Evolutionary conservation across 208 protist genomes (phyloP), one percentile per base, ranked within the genome.

Genomic region (Leishmania lainsoni): DNA sequence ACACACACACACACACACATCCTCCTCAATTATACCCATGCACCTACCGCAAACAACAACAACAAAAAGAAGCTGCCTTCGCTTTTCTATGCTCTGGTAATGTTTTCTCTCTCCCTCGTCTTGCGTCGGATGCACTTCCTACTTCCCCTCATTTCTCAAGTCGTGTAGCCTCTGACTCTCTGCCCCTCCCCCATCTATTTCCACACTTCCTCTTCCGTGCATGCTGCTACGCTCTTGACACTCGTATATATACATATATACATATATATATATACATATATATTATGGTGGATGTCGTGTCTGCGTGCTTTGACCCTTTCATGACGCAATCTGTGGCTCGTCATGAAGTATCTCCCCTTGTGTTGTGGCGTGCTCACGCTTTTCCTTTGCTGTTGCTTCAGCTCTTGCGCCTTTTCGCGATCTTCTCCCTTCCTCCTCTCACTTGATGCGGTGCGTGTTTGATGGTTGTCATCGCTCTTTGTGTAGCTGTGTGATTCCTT

Each of bases 261-360:
- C 45, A 72, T 72, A 6, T 72, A 72, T 73, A 26, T 73, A 73
- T 39, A 73, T 35, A n/a, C n/a, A 20, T 39, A 14, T 73, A n/a
- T 54, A 42, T 10, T 48, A 42, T 73, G 26, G 17, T 73, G 12
- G 22, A 54, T 65, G 26, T 22, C 59, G 16, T 26, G 35, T 32
- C 22, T 71, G 59, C 26, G n/a, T 69, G 63, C 48, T 42, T 16
- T 17, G 22, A 8, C 58, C 58, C 26, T 22, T 29, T 5, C 17
- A 35, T 35, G 61, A 66, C 5, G 61, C 29, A 29, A 12, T 3
- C 61, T 16, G 42, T 45, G 29, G 35, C 61, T 66, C 61, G 39
- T 35, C 29, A 16, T 39, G 61, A 32, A 66, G 26, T 39, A 0
- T 29, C 20, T 39, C 5, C 16, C 58, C 61, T 20, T 63, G 58